Base-by-base conservation (phyloP, 768 basidiomycete genomes). In the Collybia mongolica region DNA sequence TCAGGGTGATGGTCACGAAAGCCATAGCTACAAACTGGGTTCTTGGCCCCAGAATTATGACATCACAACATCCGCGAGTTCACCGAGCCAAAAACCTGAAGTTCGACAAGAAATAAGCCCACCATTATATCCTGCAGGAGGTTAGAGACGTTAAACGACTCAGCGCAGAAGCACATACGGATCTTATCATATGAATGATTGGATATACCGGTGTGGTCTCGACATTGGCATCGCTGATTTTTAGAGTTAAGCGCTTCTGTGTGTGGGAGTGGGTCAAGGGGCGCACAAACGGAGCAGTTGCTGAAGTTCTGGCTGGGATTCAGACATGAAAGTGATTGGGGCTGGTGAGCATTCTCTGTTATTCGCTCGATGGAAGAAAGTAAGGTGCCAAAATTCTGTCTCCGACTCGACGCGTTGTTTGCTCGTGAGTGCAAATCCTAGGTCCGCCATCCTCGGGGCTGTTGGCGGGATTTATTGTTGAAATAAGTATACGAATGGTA, bases 111-210 rank as follows among this genome's bases (percentile, higher is more conserved):
- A 45, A 38, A 19, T 18, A 24, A 6, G 58, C 72, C 61, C 51
- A 88, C 88, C 56, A 78, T 76, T 29, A 86, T 68, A 63, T 89
- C 88, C 86, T 89, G 53, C 32, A 37, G 40, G 15, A 32, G 20
- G 12, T 5, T 11, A 12, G 29, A 29, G 11, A 32, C n/a, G 4
- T 18, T 45, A 0, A 51, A 39, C 37, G n/a, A 29, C 24, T 37
- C 44, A 48, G 12, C 6, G 46, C 20, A 37, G 35, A 18, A 40
- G 23, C 1, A 72, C 82, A 46, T 53, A 86, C 87, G 44, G 70
- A 66, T 68, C 86, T 72, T 55, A 93, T 88, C 68, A 84, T 78
- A 54, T 91, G 90, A 35, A 95, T 89, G 44, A 90, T 70, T 5
- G 92, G 91, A 64, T 88, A 93, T 1, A 93, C 88, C 22, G 75